Evolutionary conservation across 1,284 basidiomycete species (phyloP).

Genomic region (Agaricales sp.): DNA sequence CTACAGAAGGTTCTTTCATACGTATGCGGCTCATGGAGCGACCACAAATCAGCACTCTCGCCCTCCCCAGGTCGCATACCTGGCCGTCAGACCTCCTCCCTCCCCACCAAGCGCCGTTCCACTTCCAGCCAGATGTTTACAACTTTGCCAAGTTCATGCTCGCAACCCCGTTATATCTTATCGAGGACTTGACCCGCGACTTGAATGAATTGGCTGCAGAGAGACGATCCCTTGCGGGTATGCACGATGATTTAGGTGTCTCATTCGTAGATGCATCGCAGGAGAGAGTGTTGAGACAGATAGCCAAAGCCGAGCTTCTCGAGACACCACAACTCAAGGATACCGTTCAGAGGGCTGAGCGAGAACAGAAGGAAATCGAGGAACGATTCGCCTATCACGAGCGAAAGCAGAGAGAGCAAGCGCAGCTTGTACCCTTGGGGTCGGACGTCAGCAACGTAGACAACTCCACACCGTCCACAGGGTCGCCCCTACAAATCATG

Average conservation of each 20-base stretch:
- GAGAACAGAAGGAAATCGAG: constrained; percentile 49
- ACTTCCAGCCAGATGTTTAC: constrained; percentile 91
- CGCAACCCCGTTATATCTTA: constrained; percentile 80
- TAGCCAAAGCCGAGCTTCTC: constrained; percentile 66
- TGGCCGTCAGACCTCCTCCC: constrained; percentile 94
- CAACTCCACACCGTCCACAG: constrained; percentile 27
- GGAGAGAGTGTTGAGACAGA: constrained; percentile 65
- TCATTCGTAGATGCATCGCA: constrained; percentile 78
- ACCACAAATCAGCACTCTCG: constrained; percentile 92
- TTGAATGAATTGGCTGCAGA: constrained; percentile 66
- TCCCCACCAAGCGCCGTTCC: constrained; percentile 86
- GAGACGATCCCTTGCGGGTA: constrained; percentile 46
- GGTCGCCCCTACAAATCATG: constrained; percentile 13
- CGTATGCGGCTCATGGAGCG: constrained; percentile 89
- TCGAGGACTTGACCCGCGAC: constrained; percentile 65
- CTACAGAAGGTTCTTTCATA: constrained; percentile 40
- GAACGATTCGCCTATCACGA: constrained; percentile 26
- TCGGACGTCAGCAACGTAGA: constrained; percentile 37
- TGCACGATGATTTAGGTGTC: constrained; percentile 70
- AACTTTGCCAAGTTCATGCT: constrained; percentile 93
- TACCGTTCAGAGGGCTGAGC: constrained; percentile 48
- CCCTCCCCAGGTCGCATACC: constrained; percentile 81
- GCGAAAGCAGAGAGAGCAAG: constrained; percentile 28
- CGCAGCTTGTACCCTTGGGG: constrained; percentile 9
- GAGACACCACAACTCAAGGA: constrained; percentile 52